Conservation (phyloP, 148 eudicot species). For the Dianthus caryophyllus region DNA sequence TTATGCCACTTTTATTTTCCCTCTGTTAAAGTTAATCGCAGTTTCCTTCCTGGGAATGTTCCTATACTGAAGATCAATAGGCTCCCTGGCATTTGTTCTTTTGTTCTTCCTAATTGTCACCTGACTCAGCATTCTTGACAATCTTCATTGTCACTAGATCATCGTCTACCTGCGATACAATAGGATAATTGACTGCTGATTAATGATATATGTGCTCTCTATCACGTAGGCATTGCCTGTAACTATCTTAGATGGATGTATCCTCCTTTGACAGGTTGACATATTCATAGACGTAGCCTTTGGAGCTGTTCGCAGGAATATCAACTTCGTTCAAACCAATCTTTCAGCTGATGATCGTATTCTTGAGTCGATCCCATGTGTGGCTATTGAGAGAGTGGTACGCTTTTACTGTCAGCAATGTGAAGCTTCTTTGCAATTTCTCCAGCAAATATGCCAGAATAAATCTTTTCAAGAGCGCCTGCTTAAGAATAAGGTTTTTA, state of each 20-base stretch:
- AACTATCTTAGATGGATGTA: slow-evolving; percentile 3
- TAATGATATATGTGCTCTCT: background rate
- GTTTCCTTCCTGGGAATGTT: background rate
- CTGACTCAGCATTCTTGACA: background rate
- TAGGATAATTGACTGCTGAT: background rate
- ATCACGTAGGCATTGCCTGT: background rate
- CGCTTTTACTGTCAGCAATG: slow-evolving; percentile 71
- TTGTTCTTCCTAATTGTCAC: background rate
- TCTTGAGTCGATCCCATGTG: slow-evolving; percentile 25
- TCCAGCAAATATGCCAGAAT: slow-evolving; percentile 74
- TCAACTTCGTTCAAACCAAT: slow-evolving; percentile 55
- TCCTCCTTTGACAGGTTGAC: slow-evolving; percentile 59
- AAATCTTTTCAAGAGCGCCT: slow-evolving; percentile 75
- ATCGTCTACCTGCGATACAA: background rate
- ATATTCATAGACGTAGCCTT: slow-evolving; percentile 72
- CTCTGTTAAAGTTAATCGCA: background rate
- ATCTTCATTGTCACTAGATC: background rate
- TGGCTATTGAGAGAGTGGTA: slow-evolving; percentile 40
- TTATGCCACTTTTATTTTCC: background rate
- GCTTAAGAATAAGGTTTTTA: slow-evolving; percentile 71
- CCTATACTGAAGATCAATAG: background rate
- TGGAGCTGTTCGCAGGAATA: slow-evolving; percentile 63
- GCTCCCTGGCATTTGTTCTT: slow-evolving; percentile 1
- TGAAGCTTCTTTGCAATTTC: slow-evolving; percentile 90
- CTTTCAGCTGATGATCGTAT: slow-evolving; percentile 44